Evolutionary conservation across 2,329 filamentous ascomycete species (phyloP).

Genomic region (Paradendryphiella salina): DNA sequence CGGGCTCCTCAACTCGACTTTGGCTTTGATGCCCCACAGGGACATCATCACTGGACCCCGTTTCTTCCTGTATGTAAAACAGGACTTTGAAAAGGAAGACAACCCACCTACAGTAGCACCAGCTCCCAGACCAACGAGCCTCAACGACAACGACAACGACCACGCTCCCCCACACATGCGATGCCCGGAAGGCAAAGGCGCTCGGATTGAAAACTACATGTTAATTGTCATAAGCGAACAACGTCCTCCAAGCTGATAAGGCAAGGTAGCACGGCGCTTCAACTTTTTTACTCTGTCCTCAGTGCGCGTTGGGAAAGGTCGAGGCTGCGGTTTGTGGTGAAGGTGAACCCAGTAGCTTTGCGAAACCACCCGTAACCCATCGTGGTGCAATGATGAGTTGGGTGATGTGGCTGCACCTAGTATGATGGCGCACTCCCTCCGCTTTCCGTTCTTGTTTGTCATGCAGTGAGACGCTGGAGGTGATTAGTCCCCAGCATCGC

Average conservation of each 20-base stretch:
- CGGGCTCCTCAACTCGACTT: constrained; percentile 40
- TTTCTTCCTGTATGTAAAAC: constrained; percentile 21
- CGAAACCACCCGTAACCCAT: constrained; percentile 16
- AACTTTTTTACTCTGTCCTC: constrained; percentile 41
- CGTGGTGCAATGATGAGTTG: constrained; percentile 24
- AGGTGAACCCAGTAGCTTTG: constrained; percentile 22
- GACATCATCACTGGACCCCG: constrained; percentile 43
- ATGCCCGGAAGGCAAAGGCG: constrained; percentile 26
- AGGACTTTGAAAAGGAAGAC: constrained; percentile 12
- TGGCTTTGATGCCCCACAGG: constrained; percentile 41
- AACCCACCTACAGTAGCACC: constrained; percentile 16
- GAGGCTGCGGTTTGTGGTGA: constrained; percentile 10
- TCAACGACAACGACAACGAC: constrained; percentile 38
- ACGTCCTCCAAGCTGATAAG: constrained; percentile 19
- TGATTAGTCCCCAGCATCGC: constrained; percentile 29
- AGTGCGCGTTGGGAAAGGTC: constrained; percentile 36
- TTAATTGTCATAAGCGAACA: constrained; percentile 35
- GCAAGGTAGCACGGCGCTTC: constrained; percentile 33
- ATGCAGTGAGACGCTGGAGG: constrained; percentile 27
- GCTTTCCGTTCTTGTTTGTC: constrained; percentile 43
- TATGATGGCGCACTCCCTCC: constrained; percentile 38
- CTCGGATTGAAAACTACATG: constrained; percentile 46
- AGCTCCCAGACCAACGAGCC: constrained; percentile 9
- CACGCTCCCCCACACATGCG: constrained; percentile 29
- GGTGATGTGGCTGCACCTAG: constrained; percentile 27